phyloP scores from a whole-genome alignment of 2,329 filamentous ascomycete species.

The Xylariomycetidae sp. region DNA sequence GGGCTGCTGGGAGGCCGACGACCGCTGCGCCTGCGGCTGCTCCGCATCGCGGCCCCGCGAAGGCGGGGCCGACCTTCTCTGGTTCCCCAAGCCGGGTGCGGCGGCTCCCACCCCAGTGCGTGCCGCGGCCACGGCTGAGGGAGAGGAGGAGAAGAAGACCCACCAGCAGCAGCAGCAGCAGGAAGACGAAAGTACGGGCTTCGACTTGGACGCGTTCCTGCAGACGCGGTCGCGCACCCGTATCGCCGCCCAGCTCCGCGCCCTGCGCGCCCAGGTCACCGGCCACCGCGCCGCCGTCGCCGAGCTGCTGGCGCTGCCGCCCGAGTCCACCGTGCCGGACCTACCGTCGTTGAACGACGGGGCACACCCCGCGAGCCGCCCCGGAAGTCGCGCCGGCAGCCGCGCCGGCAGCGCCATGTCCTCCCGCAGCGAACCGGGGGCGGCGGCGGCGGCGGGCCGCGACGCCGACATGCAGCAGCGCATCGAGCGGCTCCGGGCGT shows the following conservation, averaged over 20 bases:
- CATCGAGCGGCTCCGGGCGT: conserved; percentile 48
- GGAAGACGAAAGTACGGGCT: conserved; percentile 11
- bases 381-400: background rate
- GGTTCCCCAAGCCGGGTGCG: conserved; percentile 1
- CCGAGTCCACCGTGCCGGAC: conserved; percentile 8
- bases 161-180: background rate
- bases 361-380: background rate
- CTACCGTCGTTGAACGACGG: background rate
- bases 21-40: too few species aligned
- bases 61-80: conserved; percentile 2
- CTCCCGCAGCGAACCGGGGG: background rate
- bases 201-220: conserved; percentile 31
- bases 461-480: conserved; percentile 35
- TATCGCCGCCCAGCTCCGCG: conserved; percentile 41
- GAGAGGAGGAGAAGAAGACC: too few species aligned
- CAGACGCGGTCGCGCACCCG: conserved; percentile 40
- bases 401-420: background rate
- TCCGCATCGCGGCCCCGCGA: conserved; percentile 7
- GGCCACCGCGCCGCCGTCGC: conserved; percentile 43
- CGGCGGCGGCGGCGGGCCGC: conserved; percentile 3
- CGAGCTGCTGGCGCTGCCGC: conserved; percentile 25
- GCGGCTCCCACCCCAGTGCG: too few species aligned
- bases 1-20: conserved; percentile 42
- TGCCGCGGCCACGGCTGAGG: too few species aligned
- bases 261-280: conserved; percentile 42